Base-by-base conservation (phyloP, 768 basidiomycete genomes). In the Hericium erinaceus region DNA sequence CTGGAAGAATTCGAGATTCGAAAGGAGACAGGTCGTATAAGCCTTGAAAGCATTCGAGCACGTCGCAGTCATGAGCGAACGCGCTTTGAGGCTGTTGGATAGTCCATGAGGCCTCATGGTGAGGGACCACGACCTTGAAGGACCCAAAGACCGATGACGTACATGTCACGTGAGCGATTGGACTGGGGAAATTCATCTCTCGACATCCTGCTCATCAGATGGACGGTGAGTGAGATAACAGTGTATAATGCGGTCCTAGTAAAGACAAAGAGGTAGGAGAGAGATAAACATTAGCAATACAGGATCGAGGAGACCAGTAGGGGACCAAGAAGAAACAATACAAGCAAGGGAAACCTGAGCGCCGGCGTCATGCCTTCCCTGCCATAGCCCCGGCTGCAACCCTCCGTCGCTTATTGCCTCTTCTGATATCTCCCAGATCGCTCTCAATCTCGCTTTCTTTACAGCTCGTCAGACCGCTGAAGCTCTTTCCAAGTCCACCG, bases 391-490 rank as follows among this genome's bases (percentile, higher is more conserved):
- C 66, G 10, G 69, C 74, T 3, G 69, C 28, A 46, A 46, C 77
- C 44, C 82, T 67, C 62, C 85, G 69, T 62, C 79, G 69, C 70
- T 91, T 92, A 54, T 82, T 87, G 18, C 83, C 88, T 58, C 88
- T 73, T 65, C 87, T 77, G 60, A 92, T 90, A 72, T 90, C 88
- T 55, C 80, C 81, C 64, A 92, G 69, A 68, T 92, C 91, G 52
- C 73, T 76, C 58, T 92, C 91, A 41, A 87, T 74, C 67, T 92
- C 91, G 28, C 63, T 67, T 56, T 91, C 89, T 66, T 87, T 89
- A 60, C 76, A 74, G 26, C 71, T 68, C 8, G 75, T 76, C 39
- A 92, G 69, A 65, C 80, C 74, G 6, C 68, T 69, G 58, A 89
- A 67, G 61, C 85, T 88, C 77, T 90, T 92, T 1, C 88, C 90